These are phyloP conservation scores for Saturnispora ahearnii DNA, from an alignment of 805 yeast genomes.

Conservation along the genomic window DNA sequence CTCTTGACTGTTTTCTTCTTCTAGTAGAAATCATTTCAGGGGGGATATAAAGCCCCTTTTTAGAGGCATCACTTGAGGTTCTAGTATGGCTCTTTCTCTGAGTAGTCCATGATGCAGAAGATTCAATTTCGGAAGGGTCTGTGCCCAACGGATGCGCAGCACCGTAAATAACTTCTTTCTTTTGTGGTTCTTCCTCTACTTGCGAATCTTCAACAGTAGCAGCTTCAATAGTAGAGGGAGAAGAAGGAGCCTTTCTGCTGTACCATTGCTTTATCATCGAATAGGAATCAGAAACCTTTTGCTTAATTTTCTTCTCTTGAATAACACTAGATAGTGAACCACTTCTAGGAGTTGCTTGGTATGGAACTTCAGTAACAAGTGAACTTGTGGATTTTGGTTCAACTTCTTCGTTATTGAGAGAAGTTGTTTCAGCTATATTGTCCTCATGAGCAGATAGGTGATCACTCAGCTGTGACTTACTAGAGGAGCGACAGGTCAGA, in stretches of 20 bases:
- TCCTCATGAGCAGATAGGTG: neutral
- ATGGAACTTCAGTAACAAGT: neutral
- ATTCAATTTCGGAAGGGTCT: neutral
- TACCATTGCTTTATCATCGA: conserved; percentile 66
- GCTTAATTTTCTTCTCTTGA: conserved; percentile 8
- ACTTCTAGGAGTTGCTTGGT: neutral
- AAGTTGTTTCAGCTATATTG: neutral
- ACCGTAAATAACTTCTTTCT: neutral
- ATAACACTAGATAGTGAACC: neutral
- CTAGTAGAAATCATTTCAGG: conserved; percentile 66
- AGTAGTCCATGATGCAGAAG: neutral
- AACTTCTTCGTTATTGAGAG: neutral
- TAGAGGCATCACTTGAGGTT: neutral
- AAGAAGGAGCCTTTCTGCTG: conserved; percentile 25
- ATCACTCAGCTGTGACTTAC: neutral
- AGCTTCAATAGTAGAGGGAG: neutral
- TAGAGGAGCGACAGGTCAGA: neutral
- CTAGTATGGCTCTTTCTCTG: neutral
- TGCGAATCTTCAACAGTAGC: neutral
- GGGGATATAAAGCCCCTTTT: conserved; percentile 25
- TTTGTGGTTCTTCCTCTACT: neutral
- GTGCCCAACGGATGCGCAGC: neutral
- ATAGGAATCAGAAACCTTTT: conserved; percentile 35
- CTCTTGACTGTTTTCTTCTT: conserved; percentile 22
- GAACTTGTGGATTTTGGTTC: neutral